Conservation (phyloP, 108 stramenopile species). For the Fragilaria crotonensis region DNA sequence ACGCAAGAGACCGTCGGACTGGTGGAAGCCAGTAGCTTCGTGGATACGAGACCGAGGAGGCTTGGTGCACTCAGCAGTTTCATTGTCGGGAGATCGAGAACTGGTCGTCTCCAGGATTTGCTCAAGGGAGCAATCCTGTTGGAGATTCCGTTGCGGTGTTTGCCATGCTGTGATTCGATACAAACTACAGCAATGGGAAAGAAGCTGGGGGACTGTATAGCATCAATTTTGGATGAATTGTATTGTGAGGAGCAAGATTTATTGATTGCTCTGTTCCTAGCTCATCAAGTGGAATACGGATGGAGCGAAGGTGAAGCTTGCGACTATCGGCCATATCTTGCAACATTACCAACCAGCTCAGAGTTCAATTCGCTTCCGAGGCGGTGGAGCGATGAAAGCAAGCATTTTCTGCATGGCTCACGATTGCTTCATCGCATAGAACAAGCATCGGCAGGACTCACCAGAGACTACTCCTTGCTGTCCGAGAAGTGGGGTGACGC, state of each 20-base stretch:
- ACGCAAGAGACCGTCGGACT: too few relatives aligned
- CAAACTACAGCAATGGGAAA: too few relatives aligned
- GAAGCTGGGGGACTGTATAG: too few relatives aligned
- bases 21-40: too few relatives aligned
- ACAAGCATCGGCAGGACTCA: slow-evolving; percentile 21
- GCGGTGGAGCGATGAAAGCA: slow-evolving; percentile 39
- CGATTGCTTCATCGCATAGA: slow-evolving; percentile 33
- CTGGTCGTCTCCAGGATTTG: too few relatives aligned
- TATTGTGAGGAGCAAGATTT: slow-evolving; percentile 41
- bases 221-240: too few relatives aligned
- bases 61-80: too few relatives aligned
- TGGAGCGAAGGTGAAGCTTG: neutral
- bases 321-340: slow-evolving; percentile 23
- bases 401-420: slow-evolving; percentile 39
- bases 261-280: slow-evolving; percentile 31
- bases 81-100: too few relatives aligned
- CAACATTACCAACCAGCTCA: slow-evolving; percentile 16
- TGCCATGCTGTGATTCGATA: too few relatives aligned
- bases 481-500: slow-evolving; percentile 13
- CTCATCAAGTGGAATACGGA: slow-evolving; percentile 4
- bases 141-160: too few relatives aligned
- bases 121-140: too few relatives aligned
- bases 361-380: slow-evolving; percentile 35
- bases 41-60: too few relatives aligned
- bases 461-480: slow-evolving; percentile 35